Percentiles rank a stretch among this genome's conserved stretches.
Evolutionary conservation across 345 rosid species (phyloP).

Genomic region (Citrus medica): DNA sequence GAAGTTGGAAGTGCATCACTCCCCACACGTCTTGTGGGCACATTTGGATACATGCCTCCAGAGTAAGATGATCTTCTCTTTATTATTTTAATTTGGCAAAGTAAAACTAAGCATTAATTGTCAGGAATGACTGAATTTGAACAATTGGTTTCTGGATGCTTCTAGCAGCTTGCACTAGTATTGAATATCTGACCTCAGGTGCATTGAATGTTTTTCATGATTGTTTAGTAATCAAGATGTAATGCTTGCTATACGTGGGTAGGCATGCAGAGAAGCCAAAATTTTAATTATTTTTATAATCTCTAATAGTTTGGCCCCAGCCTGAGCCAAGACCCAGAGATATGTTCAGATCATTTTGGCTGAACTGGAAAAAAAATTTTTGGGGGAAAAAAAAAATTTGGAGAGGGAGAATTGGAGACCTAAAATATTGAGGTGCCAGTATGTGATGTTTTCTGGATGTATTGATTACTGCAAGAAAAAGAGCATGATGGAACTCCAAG

Average conservation of each 20-base stretch:
- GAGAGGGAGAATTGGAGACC: background rate
- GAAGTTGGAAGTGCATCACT: conserved; percentile 74
- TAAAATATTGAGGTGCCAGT: background rate
- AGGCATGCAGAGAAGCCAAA: too few relatives aligned
- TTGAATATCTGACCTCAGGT: background rate
- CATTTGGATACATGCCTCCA: conserved; percentile 99
- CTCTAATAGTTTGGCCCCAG: background rate
- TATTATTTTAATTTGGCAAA: background rate
- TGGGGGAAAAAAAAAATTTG: too few relatives aligned
- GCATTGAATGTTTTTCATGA: background rate
- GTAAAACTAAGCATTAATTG: background rate
- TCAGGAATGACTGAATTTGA: background rate
- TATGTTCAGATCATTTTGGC: background rate
- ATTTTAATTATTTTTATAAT: background rate
- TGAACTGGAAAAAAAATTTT: background rate
- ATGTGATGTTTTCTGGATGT: background rate
- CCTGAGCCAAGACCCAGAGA: background rate
- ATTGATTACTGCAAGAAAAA: background rate
- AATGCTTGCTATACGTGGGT: background rate
- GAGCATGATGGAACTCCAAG: too few relatives aligned
- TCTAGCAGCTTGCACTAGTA: background rate
- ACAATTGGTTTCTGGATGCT: background rate
- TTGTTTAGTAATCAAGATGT: background rate
- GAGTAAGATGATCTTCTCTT: conserved; percentile 52
- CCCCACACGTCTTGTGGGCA: conserved; percentile 81